Evolutionary conservation across 495 filamentous ascomycete genomes (phyloP).

Genomic region (Lepraria neglecta): DNA sequence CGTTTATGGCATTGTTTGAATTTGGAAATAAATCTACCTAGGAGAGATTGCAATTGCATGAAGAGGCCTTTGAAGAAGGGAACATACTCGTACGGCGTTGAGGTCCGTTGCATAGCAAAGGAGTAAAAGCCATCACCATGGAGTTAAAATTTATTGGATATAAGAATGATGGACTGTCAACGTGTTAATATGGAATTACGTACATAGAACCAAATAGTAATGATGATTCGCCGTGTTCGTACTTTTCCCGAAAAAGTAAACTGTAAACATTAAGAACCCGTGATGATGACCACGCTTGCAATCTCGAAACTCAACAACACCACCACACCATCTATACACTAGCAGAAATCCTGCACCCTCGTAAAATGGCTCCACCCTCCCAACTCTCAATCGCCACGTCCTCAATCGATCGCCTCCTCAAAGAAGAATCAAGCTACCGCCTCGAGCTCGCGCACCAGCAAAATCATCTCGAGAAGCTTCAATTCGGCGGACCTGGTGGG

Average conservation of each 20-base stretch:
- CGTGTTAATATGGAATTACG: background rate
- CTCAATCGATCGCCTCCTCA: slow-evolving; percentile 72
- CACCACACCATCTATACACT: background rate
- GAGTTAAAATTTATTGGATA: background rate
- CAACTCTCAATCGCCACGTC: slow-evolving; percentile 66
- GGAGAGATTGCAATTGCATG: background rate
- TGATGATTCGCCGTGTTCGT: background rate
- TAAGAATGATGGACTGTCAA: background rate
- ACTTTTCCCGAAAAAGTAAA: slow-evolving; percentile 3
- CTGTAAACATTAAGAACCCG: slow-evolving; percentile 9
- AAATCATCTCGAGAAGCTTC: slow-evolving; percentile 60
- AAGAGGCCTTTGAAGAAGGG: background rate
- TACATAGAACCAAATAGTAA: background rate
- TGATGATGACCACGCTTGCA: background rate
- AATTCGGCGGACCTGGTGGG: slow-evolving; percentile 30
- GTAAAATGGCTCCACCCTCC: slow-evolving; percentile 62
- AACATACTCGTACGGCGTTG: background rate
- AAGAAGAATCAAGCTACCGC: slow-evolving; percentile 86
- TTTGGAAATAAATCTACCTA: background rate
- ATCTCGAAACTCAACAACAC: background rate
- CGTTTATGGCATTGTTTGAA: slow-evolving; percentile 59
- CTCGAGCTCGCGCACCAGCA: slow-evolving; percentile 70
- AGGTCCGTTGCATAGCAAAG: slow-evolving; percentile 9
- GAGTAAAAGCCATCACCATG: background rate
- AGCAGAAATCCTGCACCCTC: background rate